Base-by-base conservation (phyloP, 2,329 filamentous ascomycete genomes). In the Dryadomyces quercivorus region DNA sequence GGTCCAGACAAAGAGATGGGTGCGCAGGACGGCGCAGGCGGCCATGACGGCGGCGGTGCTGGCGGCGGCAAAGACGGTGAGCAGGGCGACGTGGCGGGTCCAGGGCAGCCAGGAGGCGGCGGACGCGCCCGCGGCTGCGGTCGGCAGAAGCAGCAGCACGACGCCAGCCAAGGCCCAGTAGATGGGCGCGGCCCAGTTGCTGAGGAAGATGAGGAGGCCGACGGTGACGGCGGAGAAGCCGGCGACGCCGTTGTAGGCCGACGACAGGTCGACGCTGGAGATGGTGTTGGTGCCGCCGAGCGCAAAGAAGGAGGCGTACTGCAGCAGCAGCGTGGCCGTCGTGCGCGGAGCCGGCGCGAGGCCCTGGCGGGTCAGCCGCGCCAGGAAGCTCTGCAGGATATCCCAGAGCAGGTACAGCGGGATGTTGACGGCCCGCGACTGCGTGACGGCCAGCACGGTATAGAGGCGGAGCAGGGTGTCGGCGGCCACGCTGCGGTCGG, bases 1-100 rank as follows among this genome's bases (percentile, higher is more conserved):
- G 0, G 92, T 97, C 93, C 93, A 98, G 58, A 98, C 91, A 66
- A 98, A 98, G 56, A 98, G 69, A 74, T 98, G 93, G 34, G 88
- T 89, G 60, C 92, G 75, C 64, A 98, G 68, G 8, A 80, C 75
- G 50, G 86, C 90, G 67, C 93, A 98, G 16, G 92, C 90, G 15
- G 78, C 81, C 92, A 97, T 97, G 22, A 96, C 85, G 49, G 82
- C 85, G 2, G 81, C 69, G 53, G 88, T 69, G 59, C 81, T 82
- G 1, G 74, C 72, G 1, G 85, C 76, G 12, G 80, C 72, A 66
- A 93, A 95, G 12, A 85, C 67, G 1, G 90, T 95, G 62, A 87
- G 67, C 44, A 87, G 62, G 0, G 77, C 72, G 0, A 85, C 64
- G 64, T 93, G 83, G 36, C 66, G 69, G 55, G 61, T 65, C 51